A percentile compares a stretch with the other conserved stretches of the same genome.
Conservation (phyloP, 176 grass and related monocot species). For the Bonia amplexicaulis region DNA sequence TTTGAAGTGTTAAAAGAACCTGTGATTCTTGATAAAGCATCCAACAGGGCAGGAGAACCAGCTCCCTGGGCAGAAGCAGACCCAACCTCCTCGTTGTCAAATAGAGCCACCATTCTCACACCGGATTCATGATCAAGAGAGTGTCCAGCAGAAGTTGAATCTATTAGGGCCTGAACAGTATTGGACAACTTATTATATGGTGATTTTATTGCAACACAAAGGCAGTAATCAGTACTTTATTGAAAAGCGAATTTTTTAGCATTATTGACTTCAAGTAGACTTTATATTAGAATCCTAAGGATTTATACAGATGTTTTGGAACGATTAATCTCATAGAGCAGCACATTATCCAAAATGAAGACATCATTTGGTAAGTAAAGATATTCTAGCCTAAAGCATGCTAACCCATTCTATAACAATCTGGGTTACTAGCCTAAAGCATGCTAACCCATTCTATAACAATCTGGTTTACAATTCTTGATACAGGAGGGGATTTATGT, state of each 20-base stretch:
- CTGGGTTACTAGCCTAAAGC: background rate
- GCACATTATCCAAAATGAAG: background rate
- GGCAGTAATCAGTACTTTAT: background rate
- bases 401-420: background rate
- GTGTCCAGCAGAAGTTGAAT: conserved; percentile 56
- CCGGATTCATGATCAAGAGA: conserved; percentile 75
- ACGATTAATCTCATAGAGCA: conserved; percentile 8
- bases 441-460: background rate
- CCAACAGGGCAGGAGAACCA: conserved; percentile 89
- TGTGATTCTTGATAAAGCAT: conserved; percentile 95
- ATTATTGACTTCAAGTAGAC: background rate
- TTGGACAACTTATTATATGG: conserved; percentile 17
- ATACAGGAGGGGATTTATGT: background rate
- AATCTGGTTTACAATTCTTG: background rate
- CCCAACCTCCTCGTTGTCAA: conserved; percentile 97
- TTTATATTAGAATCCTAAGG: conserved; percentile 1
- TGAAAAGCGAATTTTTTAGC: background rate
- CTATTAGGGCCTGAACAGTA: conserved; percentile 68
- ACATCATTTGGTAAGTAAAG: background rate
- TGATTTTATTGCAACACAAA: background rate
- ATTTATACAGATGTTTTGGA: conserved; percentile 6
- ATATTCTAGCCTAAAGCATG: background rate
- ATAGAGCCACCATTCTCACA: conserved; percentile 91
- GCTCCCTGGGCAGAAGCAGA: conserved; percentile 95
- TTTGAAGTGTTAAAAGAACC: conserved; percentile 63